A percentile compares a stretch with the other conserved stretches of the same genome.
Evolutionary conservation across 768 basidiomycete species (phyloP).

Genomic region (Hortiboletus campestris): DNA sequence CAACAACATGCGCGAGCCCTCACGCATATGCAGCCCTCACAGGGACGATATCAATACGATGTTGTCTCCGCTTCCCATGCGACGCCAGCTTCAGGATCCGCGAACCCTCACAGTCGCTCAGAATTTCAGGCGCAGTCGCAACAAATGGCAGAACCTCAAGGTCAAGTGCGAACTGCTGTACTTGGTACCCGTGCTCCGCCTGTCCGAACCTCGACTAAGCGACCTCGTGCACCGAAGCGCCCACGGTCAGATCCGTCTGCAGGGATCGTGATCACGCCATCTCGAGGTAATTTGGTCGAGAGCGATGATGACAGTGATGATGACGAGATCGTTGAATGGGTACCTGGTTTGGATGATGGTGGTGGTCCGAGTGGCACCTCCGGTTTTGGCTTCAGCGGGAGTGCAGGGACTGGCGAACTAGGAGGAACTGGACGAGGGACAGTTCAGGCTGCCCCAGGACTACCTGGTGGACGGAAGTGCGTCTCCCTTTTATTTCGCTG

Average conservation of each 20-base stretch:
- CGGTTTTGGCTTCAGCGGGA: background rate
- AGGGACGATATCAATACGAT: constrained; percentile 11
- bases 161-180: background rate
- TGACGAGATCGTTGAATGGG: constrained; percentile 27
- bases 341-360: constrained; percentile 9
- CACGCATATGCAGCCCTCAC: background rate
- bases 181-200: background rate
- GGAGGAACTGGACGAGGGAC: constrained; percentile 9
- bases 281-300: constrained; percentile 7
- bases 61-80: background rate
- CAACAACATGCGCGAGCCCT: constrained; percentile 9
- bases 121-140: background rate
- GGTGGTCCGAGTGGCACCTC: background rate
- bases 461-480: constrained; percentile 28
- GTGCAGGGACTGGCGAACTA: background rate
- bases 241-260: constrained; percentile 3
- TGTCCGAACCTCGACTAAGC: constrained; percentile 17
- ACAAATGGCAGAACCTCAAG: background rate
- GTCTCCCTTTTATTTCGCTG: constrained; percentile 9
- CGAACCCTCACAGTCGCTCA: background rate
- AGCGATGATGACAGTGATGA: constrained; percentile 34
- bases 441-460: constrained; percentile 4
- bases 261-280: background rate
- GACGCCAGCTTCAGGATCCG: background rate
- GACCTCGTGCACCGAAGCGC: constrained; percentile 24